These are phyloP conservation scores for Naegleria gruberi DNA, from an alignment of 208 protist genomes.

Conservation along the genomic window DNA sequence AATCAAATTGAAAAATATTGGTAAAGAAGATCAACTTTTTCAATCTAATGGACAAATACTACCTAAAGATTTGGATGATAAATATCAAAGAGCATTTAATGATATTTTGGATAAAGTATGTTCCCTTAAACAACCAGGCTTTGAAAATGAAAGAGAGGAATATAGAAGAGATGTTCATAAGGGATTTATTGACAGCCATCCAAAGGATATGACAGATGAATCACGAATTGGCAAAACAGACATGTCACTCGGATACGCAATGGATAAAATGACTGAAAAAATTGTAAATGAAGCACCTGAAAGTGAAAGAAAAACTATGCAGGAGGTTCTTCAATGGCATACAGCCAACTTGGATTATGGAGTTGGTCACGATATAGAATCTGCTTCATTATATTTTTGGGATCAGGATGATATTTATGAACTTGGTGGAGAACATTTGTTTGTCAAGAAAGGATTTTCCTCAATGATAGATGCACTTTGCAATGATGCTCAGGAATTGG, in stretches of 20 bases:
- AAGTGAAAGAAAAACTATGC: not conserved
- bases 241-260: not conserved
- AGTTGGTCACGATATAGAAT: not conserved
- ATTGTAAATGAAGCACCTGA: not conserved
- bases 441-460: constrained; percentile 3
- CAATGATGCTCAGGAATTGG: not conserved
- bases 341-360: constrained; percentile 17
- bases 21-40: not conserved
- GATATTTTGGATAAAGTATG: not conserved
- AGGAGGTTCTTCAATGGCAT: not conserved
- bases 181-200: not conserved
- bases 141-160: not conserved
- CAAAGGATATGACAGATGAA: not conserved
- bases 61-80: not conserved
- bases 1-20: not conserved
- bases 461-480: not conserved
- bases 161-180: not conserved
- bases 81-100: not conserved
- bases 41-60: not conserved
- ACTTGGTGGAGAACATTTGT: constrained; percentile 5
- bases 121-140: not conserved
- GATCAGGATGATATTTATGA: constrained; percentile 17
- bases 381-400: not conserved
- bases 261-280: not conserved
- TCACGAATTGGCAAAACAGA: not conserved